These are phyloP conservation scores for Omphalotus guepiniiformis DNA, from an alignment of 768 basidiomycete genomes.

Conservation along the genomic window DNA sequence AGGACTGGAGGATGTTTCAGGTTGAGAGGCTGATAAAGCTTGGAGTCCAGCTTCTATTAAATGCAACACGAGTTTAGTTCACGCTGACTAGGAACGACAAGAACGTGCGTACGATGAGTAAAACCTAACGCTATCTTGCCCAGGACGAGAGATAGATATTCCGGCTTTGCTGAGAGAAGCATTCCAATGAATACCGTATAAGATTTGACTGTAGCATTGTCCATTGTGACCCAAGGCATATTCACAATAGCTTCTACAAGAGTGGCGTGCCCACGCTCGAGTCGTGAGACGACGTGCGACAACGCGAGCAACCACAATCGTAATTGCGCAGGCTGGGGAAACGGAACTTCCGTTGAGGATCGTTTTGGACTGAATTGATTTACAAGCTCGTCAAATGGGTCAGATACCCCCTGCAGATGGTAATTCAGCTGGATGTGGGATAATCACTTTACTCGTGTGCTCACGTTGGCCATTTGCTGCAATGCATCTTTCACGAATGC, in stretches of 20 bases:
- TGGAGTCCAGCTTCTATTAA: slow-evolving; percentile 66
- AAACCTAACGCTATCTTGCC: slow-evolving; percentile 80
- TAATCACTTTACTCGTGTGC: slow-evolving; percentile 19
- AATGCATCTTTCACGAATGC: slow-evolving; percentile 80
- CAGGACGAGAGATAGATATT: slow-evolving; percentile 84
- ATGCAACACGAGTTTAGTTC: slow-evolving; percentile 7
- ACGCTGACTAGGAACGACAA: slow-evolving; percentile 1
- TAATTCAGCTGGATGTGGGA: slow-evolving; percentile 12
- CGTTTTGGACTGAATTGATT: slow-evolving; percentile 70
- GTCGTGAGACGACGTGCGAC: slow-evolving; percentile 86
- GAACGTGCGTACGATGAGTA: slow-evolving; percentile 70
- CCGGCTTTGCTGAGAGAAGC: slow-evolving; percentile 86
- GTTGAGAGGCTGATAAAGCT: slow-evolving; percentile 49
- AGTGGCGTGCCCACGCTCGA: slow-evolving; percentile 74
- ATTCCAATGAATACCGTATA: slow-evolving; percentile 90
- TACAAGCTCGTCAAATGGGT: slow-evolving; percentile 85
- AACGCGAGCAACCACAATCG: slow-evolving; percentile 82
- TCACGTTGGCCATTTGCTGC: slow-evolving; percentile 64
- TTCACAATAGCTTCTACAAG: slow-evolving; percentile 84
- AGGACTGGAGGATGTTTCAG: slow-evolving; percentile 63
- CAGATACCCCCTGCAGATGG: slow-evolving; percentile 55
- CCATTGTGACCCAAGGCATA: slow-evolving; percentile 92
- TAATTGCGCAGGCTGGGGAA: slow-evolving; percentile 52
- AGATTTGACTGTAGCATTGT: slow-evolving; percentile 76
- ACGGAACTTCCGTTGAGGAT: slow-evolving; percentile 23